Evolutionary conservation across 225 moss, liverwort and hornwort species (phyloP).

Genomic region (Physcomitrellopsis africana): DNA sequence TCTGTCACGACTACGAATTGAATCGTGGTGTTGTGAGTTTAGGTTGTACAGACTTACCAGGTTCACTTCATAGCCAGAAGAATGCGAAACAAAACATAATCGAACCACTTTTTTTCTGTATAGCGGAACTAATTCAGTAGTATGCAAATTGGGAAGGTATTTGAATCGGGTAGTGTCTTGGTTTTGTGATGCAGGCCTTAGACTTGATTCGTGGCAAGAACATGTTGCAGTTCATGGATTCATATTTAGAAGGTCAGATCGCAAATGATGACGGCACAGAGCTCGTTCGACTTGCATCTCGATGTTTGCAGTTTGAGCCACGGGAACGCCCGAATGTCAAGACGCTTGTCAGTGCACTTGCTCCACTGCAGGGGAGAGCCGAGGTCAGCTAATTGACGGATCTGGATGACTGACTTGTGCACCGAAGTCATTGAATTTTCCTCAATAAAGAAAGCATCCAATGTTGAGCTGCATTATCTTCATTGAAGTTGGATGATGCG

Average conservation of each 20-base stretch:
- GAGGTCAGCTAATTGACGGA: slow-evolving; percentile 43
- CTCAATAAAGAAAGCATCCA: not conserved
- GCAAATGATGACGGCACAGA: slow-evolving; percentile 74
- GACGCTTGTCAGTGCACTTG: slow-evolving; percentile 62
- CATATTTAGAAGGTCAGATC: slow-evolving; percentile 70
- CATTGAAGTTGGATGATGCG: slow-evolving; percentile 9
- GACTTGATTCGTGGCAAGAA: slow-evolving; percentile 74
- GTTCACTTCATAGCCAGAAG: too few relatives aligned
- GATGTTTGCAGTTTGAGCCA: slow-evolving; percentile 73
- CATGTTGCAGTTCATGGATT: slow-evolving; percentile 69
- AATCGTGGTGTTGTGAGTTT: too few relatives aligned
- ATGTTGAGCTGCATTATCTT: not conserved
- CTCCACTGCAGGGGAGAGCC: slow-evolving; percentile 64
- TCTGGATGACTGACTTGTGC: not conserved
- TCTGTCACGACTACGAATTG: not conserved
- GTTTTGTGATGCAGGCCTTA: slow-evolving; percentile 45
- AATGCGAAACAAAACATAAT: too few relatives aligned
- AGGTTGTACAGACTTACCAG: too few relatives aligned
- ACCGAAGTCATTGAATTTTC: too few relatives aligned
- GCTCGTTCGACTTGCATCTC: slow-evolving; percentile 64
- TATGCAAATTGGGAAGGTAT: too few relatives aligned
- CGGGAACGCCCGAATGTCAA: slow-evolving; percentile 72
- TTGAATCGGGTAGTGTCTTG: not conserved
- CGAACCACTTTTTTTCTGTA: too few relatives aligned
- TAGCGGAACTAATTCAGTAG: too few relatives aligned